Evolutionary conservation across 192 early-diverging fungal genomes (phyloP).

Genomic region (Haplosporangium gracile): DNA sequence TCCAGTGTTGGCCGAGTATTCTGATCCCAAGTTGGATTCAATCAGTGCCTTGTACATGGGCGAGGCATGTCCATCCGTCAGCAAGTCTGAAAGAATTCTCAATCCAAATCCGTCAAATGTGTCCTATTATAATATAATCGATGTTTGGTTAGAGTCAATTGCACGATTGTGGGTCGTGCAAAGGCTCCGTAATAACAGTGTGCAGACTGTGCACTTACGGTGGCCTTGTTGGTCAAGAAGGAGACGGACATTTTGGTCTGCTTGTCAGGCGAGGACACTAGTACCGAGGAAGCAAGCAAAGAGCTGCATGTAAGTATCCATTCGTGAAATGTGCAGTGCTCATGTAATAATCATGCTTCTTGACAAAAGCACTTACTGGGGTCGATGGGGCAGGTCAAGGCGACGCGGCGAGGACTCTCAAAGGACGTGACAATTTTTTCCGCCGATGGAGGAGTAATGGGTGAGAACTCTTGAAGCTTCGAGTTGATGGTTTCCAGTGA

Average conservation of each 20-base stretch:
- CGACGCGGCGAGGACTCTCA: constrained; percentile 61
- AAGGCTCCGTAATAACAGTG: background rate
- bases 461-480: constrained; percentile 70
- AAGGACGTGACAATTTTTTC: constrained; percentile 70
- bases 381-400: constrained; percentile 73
- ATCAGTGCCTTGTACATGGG: constrained; percentile 97
- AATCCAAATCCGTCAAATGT: constrained; percentile 88
- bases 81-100: constrained; percentile 80
- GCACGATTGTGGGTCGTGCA: no score
- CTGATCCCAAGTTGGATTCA: constrained; percentile 89
- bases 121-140: constrained; percentile 61
- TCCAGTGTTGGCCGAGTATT: constrained; percentile 93
- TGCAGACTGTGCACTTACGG: constrained; percentile 48
- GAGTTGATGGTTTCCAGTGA: constrained; percentile 80
- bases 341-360: background rate
- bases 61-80: constrained; percentile 89
- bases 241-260: constrained; percentile 85
- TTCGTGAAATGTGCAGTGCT: background rate
- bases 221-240: constrained; percentile 79
- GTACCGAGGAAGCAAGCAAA: constrained; percentile 5
- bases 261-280: constrained; percentile 78
- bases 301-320: background rate
- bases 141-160: background rate
- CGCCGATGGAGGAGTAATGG: constrained; percentile 59
- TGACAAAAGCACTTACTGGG: constrained; percentile 62